Base-by-base conservation (phyloP, 192 early-diverging fungal species). In the Podochytrium sp. region DNA sequence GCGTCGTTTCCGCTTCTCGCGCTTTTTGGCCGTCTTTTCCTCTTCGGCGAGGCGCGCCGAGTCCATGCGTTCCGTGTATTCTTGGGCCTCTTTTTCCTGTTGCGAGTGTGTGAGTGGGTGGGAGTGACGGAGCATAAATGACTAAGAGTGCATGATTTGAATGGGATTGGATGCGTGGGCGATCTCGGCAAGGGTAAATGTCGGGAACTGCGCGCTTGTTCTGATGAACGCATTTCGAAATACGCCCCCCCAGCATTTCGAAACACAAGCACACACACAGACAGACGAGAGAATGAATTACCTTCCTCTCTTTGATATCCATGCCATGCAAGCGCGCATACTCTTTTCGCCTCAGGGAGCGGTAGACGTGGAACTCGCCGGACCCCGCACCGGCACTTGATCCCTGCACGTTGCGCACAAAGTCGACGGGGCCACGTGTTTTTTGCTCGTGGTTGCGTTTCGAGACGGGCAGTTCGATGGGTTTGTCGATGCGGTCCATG, bases 301-400 rank as follows among this genome's bases (percentile, higher is more conserved):
- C 92, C 84, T 93, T 86, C 56, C 81, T 84, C 20, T 86, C 83
- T 50, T 87, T 83, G 50, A 90, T 82, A 0, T 96, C 94, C 88
- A 97, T 90, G 6, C 84, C 72, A 68, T 95, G 91, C 37, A 94
- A 67, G 47, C 96, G 84, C 18, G 89, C 83, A 76, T 93, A 90
- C 71, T 98, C 96, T 74, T 95, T 88, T 61, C 96, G 83, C 35
- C 96, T 84, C 47, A 91, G 80, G 27, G 92, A 90, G 75, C 95
- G 80, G 69, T 98, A 98, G 0, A 95, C 93, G 79, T 96, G 95
- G 64, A 98, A 98, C 75, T 98, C 96, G 39, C 94, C 95, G 84
- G 92, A 94, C 18, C 95, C 94, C 3, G 96, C 96, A 40, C 96
- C 96, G 0, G 96, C 96, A 79, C 92, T 94, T 16, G 95, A 97